phyloP scores from a whole-genome alignment of 2,329 filamentous ascomycete species.

The Cryphonectria carpinicola region DNA sequence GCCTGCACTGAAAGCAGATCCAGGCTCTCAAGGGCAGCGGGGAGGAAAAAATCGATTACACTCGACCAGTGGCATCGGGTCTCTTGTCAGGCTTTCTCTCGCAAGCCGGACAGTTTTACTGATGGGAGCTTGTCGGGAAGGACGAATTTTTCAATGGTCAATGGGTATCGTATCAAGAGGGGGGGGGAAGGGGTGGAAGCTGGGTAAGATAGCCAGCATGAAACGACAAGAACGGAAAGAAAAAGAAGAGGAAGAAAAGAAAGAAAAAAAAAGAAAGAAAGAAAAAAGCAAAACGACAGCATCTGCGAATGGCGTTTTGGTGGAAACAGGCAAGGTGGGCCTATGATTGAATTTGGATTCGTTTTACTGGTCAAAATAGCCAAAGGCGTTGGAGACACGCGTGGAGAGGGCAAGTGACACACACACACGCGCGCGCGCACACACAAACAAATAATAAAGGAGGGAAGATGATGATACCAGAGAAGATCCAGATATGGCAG shows the following conservation, averaged over 20 bases:
- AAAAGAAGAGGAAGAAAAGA: too few species aligned
- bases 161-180: too few species aligned
- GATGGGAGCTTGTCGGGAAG: not conserved
- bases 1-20: slow-evolving; percentile 46
- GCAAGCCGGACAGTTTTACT: not conserved
- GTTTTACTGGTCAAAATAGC: slow-evolving; percentile 16
- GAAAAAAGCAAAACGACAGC: not conserved
- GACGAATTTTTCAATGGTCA: not conserved
- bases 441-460: slow-evolving; percentile 2
- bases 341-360: slow-evolving; percentile 26
- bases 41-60: not conserved
- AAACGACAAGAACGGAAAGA: too few species aligned
- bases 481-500: slow-evolving; percentile 10
- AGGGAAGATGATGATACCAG: slow-evolving; percentile 24
- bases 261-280: not conserved
- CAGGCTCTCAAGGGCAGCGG: not conserved
- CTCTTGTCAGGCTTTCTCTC: not conserved
- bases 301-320: slow-evolving; percentile 15
- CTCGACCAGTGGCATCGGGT: not conserved
- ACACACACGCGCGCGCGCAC: not conserved
- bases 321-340: slow-evolving; percentile 7
- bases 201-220: not conserved
- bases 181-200: not conserved
- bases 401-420: slow-evolving; percentile 7
- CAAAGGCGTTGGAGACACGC: slow-evolving; percentile 24